These are phyloP conservation scores for Suillus cothurnatus DNA, from an alignment of 768 basidiomycete species.

Conservation along the genomic window DNA sequence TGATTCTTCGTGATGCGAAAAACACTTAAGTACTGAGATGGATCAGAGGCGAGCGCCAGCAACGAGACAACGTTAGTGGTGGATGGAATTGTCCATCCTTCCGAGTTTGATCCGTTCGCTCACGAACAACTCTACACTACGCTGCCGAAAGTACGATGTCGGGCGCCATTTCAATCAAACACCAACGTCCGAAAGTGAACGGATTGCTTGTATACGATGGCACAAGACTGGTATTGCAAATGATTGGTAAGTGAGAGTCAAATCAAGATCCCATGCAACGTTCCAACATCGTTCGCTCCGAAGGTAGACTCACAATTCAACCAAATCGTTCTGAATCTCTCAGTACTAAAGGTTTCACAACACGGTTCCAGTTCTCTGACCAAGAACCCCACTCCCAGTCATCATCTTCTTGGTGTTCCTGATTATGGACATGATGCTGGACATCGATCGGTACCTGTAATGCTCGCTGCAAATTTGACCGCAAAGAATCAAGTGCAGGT, in stretches of 20 bases:
- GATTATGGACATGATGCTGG: constrained; percentile 22
- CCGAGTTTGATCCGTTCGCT: too few species aligned
- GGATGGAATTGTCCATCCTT: too few species aligned
- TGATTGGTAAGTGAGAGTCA: neutral
- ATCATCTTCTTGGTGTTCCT: constrained; percentile 24
- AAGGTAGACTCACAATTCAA: constrained; percentile 3
- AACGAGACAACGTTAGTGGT: too few species aligned
- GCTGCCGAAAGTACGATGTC: too few species aligned
- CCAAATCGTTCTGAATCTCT: constrained; percentile 30
- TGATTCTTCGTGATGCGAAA: too few species aligned
- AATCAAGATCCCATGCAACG: neutral
- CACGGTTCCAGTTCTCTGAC: constrained; percentile 82
- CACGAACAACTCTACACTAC: too few species aligned
- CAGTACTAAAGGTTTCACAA: constrained; percentile 60
- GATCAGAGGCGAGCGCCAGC: too few species aligned
- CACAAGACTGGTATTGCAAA: neutral
- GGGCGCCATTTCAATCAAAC: too few species aligned
- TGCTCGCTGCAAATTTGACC: constrained; percentile 47
- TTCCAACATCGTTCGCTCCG: neutral
- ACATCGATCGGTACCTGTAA: constrained; percentile 28
- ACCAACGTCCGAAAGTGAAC: too few species aligned
- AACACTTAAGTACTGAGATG: too few species aligned
- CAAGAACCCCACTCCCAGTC: constrained; percentile 72
- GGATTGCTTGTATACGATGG: neutral
- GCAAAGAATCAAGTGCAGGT: constrained; percentile 49